Conservation (phyloP, 2,329 filamentous ascomycete species). For the Fusarium neocosmosporiellum region DNA sequence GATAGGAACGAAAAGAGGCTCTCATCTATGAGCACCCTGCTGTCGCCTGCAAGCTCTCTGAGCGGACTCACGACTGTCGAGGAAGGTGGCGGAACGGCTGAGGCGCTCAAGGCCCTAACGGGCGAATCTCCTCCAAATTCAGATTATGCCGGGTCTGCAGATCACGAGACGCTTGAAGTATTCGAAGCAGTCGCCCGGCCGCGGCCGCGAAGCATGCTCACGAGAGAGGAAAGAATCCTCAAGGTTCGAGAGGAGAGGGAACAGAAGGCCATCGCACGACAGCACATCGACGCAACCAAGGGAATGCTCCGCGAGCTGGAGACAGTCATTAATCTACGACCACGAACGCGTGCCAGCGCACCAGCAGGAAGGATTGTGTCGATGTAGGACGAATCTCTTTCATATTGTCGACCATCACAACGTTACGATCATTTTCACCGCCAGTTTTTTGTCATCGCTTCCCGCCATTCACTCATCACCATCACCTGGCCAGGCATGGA, state of each 20-base stretch:
- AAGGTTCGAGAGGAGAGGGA: conserved; percentile 90
- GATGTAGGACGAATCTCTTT: conserved; percentile 49
- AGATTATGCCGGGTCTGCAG: conserved; percentile 66
- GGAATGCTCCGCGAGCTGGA: conserved; percentile 95
- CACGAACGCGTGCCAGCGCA: conserved; percentile 53
- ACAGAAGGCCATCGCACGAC: conserved; percentile 75
- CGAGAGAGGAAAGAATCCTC: conserved; percentile 85
- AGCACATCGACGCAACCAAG: conserved; percentile 82
- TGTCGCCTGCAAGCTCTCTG: conserved; percentile 71
- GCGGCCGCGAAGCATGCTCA: conserved; percentile 76
- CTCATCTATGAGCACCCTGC: conserved; percentile 68
- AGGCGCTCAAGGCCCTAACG: conserved; percentile 81
- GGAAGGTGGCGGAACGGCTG: conserved; percentile 57
- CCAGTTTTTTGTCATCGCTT: conserved; percentile 12
- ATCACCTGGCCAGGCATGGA: conserved; percentile 10
- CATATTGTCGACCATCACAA: conserved; percentile 11
- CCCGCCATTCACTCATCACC: conserved; percentile 1
- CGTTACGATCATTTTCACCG: conserved; percentile 14
- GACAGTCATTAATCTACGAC: conserved; percentile 78
- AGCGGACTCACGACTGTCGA: conserved; percentile 75
- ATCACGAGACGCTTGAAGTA: conserved; percentile 78
- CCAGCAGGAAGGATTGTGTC: conserved; percentile 55
- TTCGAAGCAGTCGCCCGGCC: conserved; percentile 89
- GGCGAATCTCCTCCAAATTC: conserved; percentile 71
- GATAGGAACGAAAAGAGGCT: conserved; percentile 81